Evolutionary conservation across 176 grass and related monocot species (phyloP).

Genomic region (Triticum aestivum): IWGSC_CS_RefSeq_v2.1 NC_057797.1:46425774-46426273

Average conservation of each 20-base stretch:
- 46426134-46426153: constrained; percentile 46
- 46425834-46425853: neutral
- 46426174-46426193: too few relatives aligned
- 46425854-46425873: neutral
- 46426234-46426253: neutral
- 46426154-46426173: too few relatives aligned
- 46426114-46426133: constrained; percentile 49
- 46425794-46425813: too few relatives aligned
- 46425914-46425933: constrained; percentile 23
- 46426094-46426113: too few relatives aligned
- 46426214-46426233: neutral
- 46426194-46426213: too few relatives aligned
- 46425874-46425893: neutral
- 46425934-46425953: constrained; percentile 60
- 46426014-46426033: neutral
- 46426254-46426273: too few relatives aligned
- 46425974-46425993: too few relatives aligned
- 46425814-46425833: too few relatives aligned
- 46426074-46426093: neutral
- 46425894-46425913: neutral
- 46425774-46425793: too few relatives aligned
- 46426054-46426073: constrained; percentile 9
- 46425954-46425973: constrained; percentile 17
- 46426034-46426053: constrained; percentile 68
- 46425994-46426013: too few relatives aligned